Evolutionary conservation across 345 rosid species (phyloP), one percentile per base, ranked within the genome.

Genomic region (Geranium rotundifolium): DNA sequence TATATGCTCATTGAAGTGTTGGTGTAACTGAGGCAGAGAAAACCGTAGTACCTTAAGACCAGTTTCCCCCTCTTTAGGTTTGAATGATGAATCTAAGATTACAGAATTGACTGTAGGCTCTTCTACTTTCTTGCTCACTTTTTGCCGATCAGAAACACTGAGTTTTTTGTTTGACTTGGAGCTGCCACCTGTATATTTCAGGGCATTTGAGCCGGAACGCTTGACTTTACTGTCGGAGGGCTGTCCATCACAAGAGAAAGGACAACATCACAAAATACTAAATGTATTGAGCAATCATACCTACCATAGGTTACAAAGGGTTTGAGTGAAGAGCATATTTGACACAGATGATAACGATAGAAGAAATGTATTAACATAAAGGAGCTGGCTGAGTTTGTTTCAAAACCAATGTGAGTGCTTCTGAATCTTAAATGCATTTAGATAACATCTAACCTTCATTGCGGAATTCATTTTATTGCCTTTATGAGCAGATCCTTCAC

Each of bases 71-170:
- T 2, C 69, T 60, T 15, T 18, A 4, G 67, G 61, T 23, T 65
- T 71, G 56, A 61, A 17, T 15, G 78, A 58, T 62, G 79, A 70
- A 77, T 71, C 70, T 58, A 55, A 56, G 67, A 69, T 68, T 63
- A 62, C 57, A 55, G 64, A 67, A 68, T 72, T 77, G 30, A 67
- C 71, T 56, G 46, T 58, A 46, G 50, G 37, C 54, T 41, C 68
- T 66, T 69, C 56, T 37, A 72, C 69, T 46, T 73, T 63, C 65
- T 61, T 56, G 29, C 63, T 52, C 31, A 19, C 8, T 46, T 14
- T 12, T 46, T 46, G 14, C 52, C 14, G 16, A 12, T 46, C 52
- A 46, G 13, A 12, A 46, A 14, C 52, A 9, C 52, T 46, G 3
- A 46, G 13, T 19, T 60, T 72, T 62, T 68, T 63, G 55, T 64